Base-by-base conservation (phyloP, 2,329 filamentous ascomycete species). In the Pseudogymnoascus sp. region DNA sequence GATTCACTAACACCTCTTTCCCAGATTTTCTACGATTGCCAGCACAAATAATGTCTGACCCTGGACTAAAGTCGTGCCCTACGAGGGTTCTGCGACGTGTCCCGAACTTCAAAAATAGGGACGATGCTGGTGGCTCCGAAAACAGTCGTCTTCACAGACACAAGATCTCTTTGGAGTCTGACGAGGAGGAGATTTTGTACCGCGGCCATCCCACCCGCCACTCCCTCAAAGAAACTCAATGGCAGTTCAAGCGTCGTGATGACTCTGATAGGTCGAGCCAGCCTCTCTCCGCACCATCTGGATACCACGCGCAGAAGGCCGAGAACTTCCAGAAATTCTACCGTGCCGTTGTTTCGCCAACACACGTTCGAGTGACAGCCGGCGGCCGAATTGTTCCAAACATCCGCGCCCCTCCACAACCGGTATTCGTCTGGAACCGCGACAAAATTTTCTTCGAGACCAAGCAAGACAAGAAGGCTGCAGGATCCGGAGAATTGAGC, bases 311-410 rank as follows among this genome's bases (percentile, higher is more conserved):
- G 26, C 85, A 87, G 71, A 81, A 82, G 67, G 80, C 80, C 35
- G 84, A 87, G 71, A 86, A 86, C n/a, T 88, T 88, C 68, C 82
- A 86, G 71, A 79, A 81, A 61, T 88, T 88, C 70, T 87, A 85
- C 75, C 85, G 86, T 70, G 84, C 85, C 10, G 86, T 88, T n/a
- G 80, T 84, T 4, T 88, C 86, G 35, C 86, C 86, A 6, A 86
- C 84, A 13, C 84, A 88, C 72, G 81, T 88, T 66, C 82, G 86
- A 14, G 86, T 88, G 60, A 88, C 86, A 19, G 86, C 86, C 64
- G 85, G 86, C 64, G 86, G 86, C 44, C 80, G 84, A 38, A 88
- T 88, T 68, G 86, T 88, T 1, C 85, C 85, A 59, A 88, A 88
- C 69, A 86, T 80, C 35, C 79, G 84, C 47, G 79, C 66, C 53